Conservation (phyloP, 495 filamentous ascomycete genomes). For the Astrocystis sublimbata region DNA sequence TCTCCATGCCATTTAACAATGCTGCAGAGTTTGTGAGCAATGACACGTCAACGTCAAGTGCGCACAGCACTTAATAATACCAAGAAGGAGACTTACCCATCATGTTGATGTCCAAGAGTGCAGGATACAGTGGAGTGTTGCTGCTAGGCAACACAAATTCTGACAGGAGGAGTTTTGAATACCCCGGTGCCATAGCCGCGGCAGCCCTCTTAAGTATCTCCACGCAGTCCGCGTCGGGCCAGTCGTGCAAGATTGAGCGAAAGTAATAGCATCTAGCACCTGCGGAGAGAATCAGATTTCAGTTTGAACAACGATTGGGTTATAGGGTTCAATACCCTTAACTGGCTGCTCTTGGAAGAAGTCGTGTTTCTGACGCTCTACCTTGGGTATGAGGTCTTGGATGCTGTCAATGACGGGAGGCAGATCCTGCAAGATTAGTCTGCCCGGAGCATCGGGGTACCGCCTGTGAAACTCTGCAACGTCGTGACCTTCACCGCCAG, state of each 20-base stretch:
- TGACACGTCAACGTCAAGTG: too few species aligned
- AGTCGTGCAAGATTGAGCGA: constrained; percentile 48
- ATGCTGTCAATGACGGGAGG: constrained; percentile 40
- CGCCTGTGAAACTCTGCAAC: constrained; percentile 39
- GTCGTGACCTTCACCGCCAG: constrained; percentile 48
- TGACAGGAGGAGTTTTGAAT: constrained; percentile 48
- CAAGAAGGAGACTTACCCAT: constrained; percentile 28
- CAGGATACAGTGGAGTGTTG: constrained; percentile 29
- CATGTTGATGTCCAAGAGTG: constrained; percentile 43
- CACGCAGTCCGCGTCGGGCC: constrained; percentile 34
- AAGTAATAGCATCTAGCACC: constrained; percentile 51
- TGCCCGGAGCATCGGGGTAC: constrained; percentile 39
- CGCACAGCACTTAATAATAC: background rate
- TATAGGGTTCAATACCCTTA: constrained; percentile 35
- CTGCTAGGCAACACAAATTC: constrained; percentile 47
- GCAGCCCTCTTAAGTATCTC: constrained; percentile 37
- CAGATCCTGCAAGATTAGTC: constrained; percentile 48
- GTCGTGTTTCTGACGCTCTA: constrained; percentile 40
- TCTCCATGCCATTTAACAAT: constrained; percentile 33
- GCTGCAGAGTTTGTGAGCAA: too few species aligned
- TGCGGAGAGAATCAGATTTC: constrained; percentile 14
- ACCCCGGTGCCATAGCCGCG: constrained; percentile 46
- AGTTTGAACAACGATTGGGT: background rate
- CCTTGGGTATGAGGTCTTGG: constrained; percentile 10
- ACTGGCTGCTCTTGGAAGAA: constrained; percentile 48